phyloP scores from a whole-genome alignment of 2,329 filamentous ascomycete species.

The Colletotrichum orbiculare region DNA sequence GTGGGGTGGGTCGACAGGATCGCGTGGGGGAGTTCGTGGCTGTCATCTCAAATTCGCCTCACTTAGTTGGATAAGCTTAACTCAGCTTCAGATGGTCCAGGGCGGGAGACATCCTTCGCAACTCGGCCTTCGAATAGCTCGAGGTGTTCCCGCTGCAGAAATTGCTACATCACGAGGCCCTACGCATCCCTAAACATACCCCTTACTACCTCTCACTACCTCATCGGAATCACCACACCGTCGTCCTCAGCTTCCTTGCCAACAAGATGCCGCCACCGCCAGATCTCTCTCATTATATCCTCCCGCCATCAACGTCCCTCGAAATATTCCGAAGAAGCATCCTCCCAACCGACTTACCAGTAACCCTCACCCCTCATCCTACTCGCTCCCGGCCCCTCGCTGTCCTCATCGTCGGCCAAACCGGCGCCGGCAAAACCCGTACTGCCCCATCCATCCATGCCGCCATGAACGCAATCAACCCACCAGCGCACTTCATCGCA shows the following conservation, averaged over 20 bases:
- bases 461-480: slow-evolving; percentile 42
- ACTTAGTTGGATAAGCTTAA: background rate
- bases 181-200: background rate
- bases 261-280: slow-evolving; percentile 39
- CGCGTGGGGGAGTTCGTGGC: slow-evolving; percentile 13
- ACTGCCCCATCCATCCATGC: slow-evolving; percentile 51
- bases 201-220: background rate
- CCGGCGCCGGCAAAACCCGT: slow-evolving; percentile 60
- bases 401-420: slow-evolving; percentile 59
- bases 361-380: slow-evolving; percentile 25
- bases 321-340: slow-evolving; percentile 46
- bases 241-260: background rate
- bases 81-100: background rate
- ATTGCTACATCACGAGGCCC: too few relatives aligned
- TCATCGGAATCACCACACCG: background rate
- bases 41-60: slow-evolving; percentile 14
- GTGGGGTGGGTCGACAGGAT: background rate
- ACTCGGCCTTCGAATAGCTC: too few relatives aligned
- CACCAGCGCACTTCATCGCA: slow-evolving; percentile 56
- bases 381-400: slow-evolving; percentile 47
- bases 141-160: too few relatives aligned
- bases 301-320: slow-evolving; percentile 43
- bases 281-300: slow-evolving; percentile 46
- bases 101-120: too few relatives aligned
- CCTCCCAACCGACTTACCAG: slow-evolving; percentile 48